phyloP scores from a whole-genome alignment of 1,284 basidiomycete genomes.

The Malassezia obtusa region DNA sequence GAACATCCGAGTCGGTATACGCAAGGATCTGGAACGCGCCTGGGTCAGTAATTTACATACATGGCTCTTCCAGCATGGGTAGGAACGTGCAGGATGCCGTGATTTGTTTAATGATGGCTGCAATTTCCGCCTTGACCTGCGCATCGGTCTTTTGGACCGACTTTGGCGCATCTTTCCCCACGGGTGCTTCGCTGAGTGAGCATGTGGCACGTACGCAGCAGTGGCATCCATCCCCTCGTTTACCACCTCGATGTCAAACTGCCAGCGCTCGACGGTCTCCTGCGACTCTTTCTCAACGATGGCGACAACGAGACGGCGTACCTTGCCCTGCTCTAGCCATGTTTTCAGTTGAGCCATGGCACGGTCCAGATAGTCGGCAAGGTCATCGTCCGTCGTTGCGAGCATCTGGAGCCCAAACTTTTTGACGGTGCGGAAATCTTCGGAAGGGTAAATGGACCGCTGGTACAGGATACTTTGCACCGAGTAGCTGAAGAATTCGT shows the following conservation, averaged over 20 bases:
- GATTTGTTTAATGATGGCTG: slow-evolving; percentile 96
- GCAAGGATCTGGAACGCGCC: slow-evolving; percentile 79
- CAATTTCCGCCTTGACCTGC: slow-evolving; percentile 92
- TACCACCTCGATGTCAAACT: slow-evolving; percentile 82
- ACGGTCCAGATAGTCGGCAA: slow-evolving; percentile 84
- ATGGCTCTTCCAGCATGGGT: slow-evolving; percentile 86
- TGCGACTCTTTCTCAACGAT: slow-evolving; percentile 90
- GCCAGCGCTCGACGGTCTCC: slow-evolving; percentile 89
- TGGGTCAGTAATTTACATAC: slow-evolving; percentile 54
- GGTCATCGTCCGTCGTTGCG: slow-evolving; percentile 79
- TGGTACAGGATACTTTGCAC: slow-evolving; percentile 78
- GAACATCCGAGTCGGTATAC: slow-evolving; percentile 61
- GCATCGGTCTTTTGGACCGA: slow-evolving; percentile 58
- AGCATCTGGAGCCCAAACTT: slow-evolving; percentile 95
- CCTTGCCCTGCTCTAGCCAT: slow-evolving; percentile 79
- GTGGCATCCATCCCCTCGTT: slow-evolving; percentile 29
- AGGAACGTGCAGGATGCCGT: slow-evolving; percentile 91
- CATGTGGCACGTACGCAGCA: not conserved
- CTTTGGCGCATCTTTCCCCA: not conserved
- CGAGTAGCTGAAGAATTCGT: slow-evolving; percentile 97
- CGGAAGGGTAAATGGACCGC: slow-evolving; percentile 88
- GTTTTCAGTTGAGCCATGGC: slow-evolving; percentile 65
- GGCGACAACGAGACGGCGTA: slow-evolving; percentile 84
- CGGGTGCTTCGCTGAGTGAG: not conserved
- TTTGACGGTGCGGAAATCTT: slow-evolving; percentile 71